phyloP scores from a whole-genome alignment of 2,329 filamentous ascomycete species.

The Monilinia fructigena region DNA sequence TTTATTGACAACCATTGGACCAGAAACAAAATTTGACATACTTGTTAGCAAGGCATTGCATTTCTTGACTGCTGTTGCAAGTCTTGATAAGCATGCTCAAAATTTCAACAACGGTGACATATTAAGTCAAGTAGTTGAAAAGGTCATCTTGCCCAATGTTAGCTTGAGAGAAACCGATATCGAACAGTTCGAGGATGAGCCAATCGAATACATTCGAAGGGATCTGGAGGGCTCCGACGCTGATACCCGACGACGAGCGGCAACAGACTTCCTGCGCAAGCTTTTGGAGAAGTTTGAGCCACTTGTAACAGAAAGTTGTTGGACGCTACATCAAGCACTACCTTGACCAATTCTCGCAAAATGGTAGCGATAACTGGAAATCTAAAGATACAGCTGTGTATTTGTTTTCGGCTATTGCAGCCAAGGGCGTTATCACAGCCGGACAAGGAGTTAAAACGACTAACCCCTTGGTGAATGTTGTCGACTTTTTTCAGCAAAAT shows the following conservation, averaged over 20 bases:
- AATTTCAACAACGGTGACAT: slow-evolving; percentile 82
- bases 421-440: slow-evolving; percentile 83
- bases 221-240: slow-evolving; percentile 96
- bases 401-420: slow-evolving; percentile 89
- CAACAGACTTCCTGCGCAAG: slow-evolving; percentile 89
- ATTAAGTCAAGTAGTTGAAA: slow-evolving; percentile 85
- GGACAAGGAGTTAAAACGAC: slow-evolving; percentile 88
- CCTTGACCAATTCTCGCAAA: slow-evolving; percentile 69
- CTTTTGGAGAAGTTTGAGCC: slow-evolving; percentile 86
- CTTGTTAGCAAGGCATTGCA: slow-evolving; percentile 92
- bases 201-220: slow-evolving; percentile 94
- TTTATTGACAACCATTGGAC: slow-evolving; percentile 79
- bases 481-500: slow-evolving; percentile 92
- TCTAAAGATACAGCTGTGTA: slow-evolving; percentile 98
- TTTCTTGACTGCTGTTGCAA: slow-evolving; percentile 87
- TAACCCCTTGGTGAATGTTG: slow-evolving; percentile 82
- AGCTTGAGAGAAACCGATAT: slow-evolving; percentile 88
- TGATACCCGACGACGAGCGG: slow-evolving; percentile 85
- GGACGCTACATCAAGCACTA: slow-evolving; percentile 85
- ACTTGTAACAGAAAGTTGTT: slow-evolving; percentile 81
- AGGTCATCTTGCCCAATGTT: slow-evolving; percentile 92
- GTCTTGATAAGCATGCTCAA: slow-evolving; percentile 72
- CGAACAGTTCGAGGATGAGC: slow-evolving; percentile 96
- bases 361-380: slow-evolving; percentile 76
- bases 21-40: slow-evolving; percentile 89